Percentiles rank a stretch among this genome's conserved stretches.
phyloP scores from a whole-genome alignment of 768 basidiomycete genomes.

The Trametes sanguinea region DNA sequence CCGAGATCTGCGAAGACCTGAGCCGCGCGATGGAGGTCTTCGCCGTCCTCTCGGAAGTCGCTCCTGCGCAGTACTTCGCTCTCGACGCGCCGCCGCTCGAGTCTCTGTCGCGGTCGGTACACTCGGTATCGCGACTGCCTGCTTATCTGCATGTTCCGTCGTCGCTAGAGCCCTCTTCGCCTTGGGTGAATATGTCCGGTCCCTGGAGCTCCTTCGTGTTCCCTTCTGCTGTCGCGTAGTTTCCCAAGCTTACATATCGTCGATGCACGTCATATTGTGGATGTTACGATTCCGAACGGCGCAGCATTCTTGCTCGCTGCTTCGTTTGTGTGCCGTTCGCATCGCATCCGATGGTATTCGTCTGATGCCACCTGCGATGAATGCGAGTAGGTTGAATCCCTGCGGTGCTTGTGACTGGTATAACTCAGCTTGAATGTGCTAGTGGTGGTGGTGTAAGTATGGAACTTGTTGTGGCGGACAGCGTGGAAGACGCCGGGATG shows the following conservation, averaged over 20 bases:
- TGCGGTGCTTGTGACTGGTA: too few species aligned
- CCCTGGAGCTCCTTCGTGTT: slow-evolving; percentile 10
- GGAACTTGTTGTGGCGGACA: too few species aligned
- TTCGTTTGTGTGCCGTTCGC: too few species aligned
- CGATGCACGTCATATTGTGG: too few species aligned
- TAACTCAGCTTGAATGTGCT: too few species aligned
- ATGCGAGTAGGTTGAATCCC: too few species aligned
- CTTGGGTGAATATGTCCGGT: background rate
- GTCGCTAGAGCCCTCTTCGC: background rate
- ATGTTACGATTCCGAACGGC: too few species aligned
- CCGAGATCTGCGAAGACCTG: slow-evolving; percentile 16
- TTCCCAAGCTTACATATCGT: background rate
- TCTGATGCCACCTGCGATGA: too few species aligned
- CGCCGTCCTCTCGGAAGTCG: slow-evolving; percentile 6
- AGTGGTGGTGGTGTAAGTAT: too few species aligned
- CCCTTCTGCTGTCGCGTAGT: background rate
- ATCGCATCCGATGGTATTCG: too few species aligned
- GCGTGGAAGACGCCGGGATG: too few species aligned
- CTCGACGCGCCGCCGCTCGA: background rate
- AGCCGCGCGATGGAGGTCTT: slow-evolving; percentile 9
- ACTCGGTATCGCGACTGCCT: background rate
- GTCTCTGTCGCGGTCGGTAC: background rate
- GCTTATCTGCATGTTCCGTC: background rate
- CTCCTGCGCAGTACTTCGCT: background rate
- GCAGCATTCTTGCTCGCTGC: too few species aligned